Evolutionary conservation across 2,329 filamentous ascomycete genomes (phyloP), one percentile per base, ranked within the genome.

Genomic region (Dactylellina haptotyla): DNA sequence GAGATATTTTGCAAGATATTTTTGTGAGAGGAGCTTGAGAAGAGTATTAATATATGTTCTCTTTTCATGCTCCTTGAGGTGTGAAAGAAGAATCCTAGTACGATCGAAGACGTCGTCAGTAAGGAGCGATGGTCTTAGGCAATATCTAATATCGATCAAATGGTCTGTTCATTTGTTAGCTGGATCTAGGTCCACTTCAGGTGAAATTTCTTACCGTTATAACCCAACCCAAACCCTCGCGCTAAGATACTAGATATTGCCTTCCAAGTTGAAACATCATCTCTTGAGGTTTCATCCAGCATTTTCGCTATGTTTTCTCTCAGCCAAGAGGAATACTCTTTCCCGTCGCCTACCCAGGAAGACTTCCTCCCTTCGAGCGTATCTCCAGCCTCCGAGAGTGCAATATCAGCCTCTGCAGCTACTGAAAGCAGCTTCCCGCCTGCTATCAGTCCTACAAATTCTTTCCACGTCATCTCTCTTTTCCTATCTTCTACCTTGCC

Each of bases 321-420:
- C 39, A 97, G 80, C 93, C 93, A 97, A 28, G 81, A 81, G 10
- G 87, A 85, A 81, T 91, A 96, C 16, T 84, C 80, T 25, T 83
- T 83, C 2, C 89, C 89, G 75, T 88, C 85, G 0, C 87, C 84
- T 32, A 91, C 78, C 91, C 92, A 96, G 0, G 80, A 78, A 4
- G 70, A 58, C 10, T 76, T 75, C 4, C 16, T 77, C 53, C 32
- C 50, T 46, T 66, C 53, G 28, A 63, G 65, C 34, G 12, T 50
- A 12, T 58, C 50, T 23, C 41, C 56, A 4, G 46, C 62, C 48
- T 16, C 74, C 39, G 10, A 77, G 5, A 82, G 58, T 76, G 82
- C 75, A 62, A 80, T 77, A 58, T 84, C 79, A 12, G 83, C 83
- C 80, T 90, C 87, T 23, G 88, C 87, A 75, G 83, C 81, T 20